Percentiles rank a stretch among this genome's conserved stretches.
phyloP scores from a whole-genome alignment of 31 red algal species.

The Asparagopsis taxiformis region DNA sequence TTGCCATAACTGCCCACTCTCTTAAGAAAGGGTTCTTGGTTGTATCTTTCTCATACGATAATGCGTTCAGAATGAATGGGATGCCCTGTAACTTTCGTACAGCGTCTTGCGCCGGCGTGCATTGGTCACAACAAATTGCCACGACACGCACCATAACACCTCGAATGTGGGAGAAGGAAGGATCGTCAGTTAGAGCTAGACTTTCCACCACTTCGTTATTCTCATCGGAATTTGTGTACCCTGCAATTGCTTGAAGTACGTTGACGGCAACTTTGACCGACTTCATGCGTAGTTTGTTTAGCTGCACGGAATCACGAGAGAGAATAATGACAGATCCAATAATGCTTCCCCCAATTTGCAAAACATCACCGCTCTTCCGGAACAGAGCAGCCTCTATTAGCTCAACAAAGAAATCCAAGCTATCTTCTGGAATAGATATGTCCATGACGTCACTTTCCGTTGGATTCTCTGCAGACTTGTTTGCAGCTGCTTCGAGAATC shows the following conservation, averaged over 20 bases:
- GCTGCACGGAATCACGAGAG: conserved; percentile 21
- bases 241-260: conserved; percentile 35
- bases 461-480: conserved; percentile 53
- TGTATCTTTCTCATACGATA: conserved; percentile 63
- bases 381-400: conserved; percentile 43
- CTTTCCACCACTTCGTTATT: neutral
- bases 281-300: conserved; percentile 32
- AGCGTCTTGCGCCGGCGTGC: conserved; percentile 33
- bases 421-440: conserved; percentile 18
- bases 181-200: conserved; percentile 1
- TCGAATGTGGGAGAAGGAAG: conserved; percentile 12
- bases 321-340: conserved; percentile 48
- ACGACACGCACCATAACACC: conserved; percentile 50
- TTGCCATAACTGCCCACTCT: conserved; percentile 67
- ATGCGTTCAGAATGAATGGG: conserved; percentile 40
- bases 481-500: conserved; percentile 45
- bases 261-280: conserved; percentile 45
- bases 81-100: conserved; percentile 53
- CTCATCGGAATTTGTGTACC: neutral
- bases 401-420: conserved; percentile 44
- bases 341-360: conserved; percentile 30
- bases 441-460: conserved; percentile 5
- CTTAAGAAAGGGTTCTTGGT: conserved; percentile 45
- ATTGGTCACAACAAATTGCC: conserved; percentile 51
- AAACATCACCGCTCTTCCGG: conserved; percentile 22